These are phyloP conservation scores for Penicillium nordicum DNA, from an alignment of 2,329 filamentous ascomycete species.

Conservation along the genomic window DNA sequence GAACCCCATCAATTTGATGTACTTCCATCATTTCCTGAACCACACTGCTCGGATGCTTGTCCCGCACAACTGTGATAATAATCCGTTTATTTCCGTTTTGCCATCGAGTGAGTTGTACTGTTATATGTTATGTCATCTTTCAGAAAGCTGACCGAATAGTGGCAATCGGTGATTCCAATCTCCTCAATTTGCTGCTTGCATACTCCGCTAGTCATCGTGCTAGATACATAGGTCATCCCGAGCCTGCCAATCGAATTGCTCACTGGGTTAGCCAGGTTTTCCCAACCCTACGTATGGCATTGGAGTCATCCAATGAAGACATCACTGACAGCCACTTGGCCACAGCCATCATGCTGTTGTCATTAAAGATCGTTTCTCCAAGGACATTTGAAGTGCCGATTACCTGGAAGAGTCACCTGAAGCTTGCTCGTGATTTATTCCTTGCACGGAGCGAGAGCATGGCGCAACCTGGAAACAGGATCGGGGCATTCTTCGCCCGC, in stretches of 20 bases:
- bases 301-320: conserved; percentile 59
- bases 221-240: conserved; percentile 66
- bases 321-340: conserved; percentile 72
- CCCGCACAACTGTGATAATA: conserved; percentile 60
- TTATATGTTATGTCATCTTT: conserved; percentile 25
- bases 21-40: conserved; percentile 72
- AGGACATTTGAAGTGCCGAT: conserved; percentile 77
- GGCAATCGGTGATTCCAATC: conserved; percentile 50
- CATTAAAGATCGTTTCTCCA: conserved; percentile 77
- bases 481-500: conserved; percentile 69
- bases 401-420: conserved; percentile 75
- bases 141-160: conserved; percentile 46
- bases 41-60: conserved; percentile 69
- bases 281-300: conserved; percentile 64
- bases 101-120: conserved; percentile 55
- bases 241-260: conserved; percentile 74
- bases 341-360: conserved; percentile 80
- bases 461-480: conserved; percentile 54
- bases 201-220: conserved; percentile 84
- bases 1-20: conserved; percentile 77
- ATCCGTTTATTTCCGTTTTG: conserved; percentile 59
- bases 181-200: conserved; percentile 72
- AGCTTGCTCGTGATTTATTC: conserved; percentile 72
- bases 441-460: conserved; percentile 60
- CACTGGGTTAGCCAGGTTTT: conserved; percentile 70